Base-by-base conservation (phyloP, 1,139 yeast species). In the Blastobotrys persicus region DNA sequence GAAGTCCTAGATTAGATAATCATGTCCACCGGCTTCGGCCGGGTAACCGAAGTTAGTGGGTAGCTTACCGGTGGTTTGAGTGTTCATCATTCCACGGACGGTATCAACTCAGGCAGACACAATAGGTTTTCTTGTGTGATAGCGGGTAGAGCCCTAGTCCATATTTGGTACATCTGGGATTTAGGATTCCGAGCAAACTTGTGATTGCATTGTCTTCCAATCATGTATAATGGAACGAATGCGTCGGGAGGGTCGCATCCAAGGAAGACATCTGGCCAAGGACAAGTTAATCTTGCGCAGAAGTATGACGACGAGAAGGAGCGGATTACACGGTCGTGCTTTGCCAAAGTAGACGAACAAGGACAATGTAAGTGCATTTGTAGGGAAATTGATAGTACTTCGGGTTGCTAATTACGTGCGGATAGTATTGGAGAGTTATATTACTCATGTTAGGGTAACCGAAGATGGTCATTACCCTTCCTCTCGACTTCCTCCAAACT, bases 371-470 rank as follows among this genome's bases (percentile, higher is more conserved):
- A 38, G 59, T 54, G 19, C 13, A 9, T 9, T 2, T 16, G 2
- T 12, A 17, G 2, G 14, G 19, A 34, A 3, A 23, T 11, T 18
- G 11, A n/a, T 20, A 16, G 13, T 12, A 32, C 4, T 28, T 5
- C n/a, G n/a, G n/a, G 31, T 19, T 28, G 20, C 45, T 34, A 41
- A 40, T 23, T 3, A 14, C 12, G 31, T 12, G 18, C 18, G 4
- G 11, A n/a, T 17, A 57, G 59, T 62, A 23, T 47, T 61, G 12
- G 84, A 79, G 47, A 73, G 69, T 37, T 81, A 81, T 60, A 72
- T 81, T 49, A 79, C 85, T 1, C 87, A 82, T 62, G 83, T 79
- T 6, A 66, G 85, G 45, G 73, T 81, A 19, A 43, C 39, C 4
- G 52, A 49, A 32, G 53, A 50, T 41, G 44, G 45, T 4, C 50